These are phyloP conservation scores for Podaxis carcinomalis DNA, from an alignment of 768 basidiomycete species.

Conservation along the genomic window DNA sequence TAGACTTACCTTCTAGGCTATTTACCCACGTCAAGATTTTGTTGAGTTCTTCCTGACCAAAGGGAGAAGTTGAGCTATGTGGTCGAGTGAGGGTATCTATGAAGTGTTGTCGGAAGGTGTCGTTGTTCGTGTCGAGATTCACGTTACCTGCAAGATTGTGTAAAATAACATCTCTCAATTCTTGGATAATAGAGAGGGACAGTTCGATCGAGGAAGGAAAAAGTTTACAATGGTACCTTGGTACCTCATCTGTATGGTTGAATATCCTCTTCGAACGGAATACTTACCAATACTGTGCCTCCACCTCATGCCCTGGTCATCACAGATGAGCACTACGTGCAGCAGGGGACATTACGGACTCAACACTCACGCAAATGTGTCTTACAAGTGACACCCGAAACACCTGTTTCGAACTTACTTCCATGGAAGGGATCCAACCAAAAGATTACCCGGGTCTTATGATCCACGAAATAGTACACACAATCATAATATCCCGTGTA, in stretches of 20 bases:
- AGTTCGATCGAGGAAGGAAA: constrained; percentile 28
- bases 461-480: constrained; percentile 35
- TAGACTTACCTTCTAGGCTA: constrained; percentile 28
- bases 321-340: neutral
- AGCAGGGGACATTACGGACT: neutral
- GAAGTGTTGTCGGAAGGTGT: neutral
- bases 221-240: constrained; percentile 33
- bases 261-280: neutral
- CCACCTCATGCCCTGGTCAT: constrained; percentile 31
- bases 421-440: constrained; percentile 45
- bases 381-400: constrained; percentile 31
- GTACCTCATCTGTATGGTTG: neutral
- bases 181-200: constrained; percentile 22
- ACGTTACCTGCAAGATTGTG: constrained; percentile 32
- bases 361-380: constrained; percentile 36
- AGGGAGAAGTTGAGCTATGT: constrained; percentile 33
- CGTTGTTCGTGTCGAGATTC: neutral
- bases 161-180: constrained; percentile 34
- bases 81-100: constrained; percentile 36
- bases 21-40: constrained; percentile 30
- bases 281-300: constrained; percentile 38
- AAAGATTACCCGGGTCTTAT: constrained; percentile 40
- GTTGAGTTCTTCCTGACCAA: constrained; percentile 29
- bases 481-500: constrained; percentile 19
- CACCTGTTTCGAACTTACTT: constrained; percentile 23